A percentile compares a stretch with the other conserved stretches of the same genome.
These are phyloP conservation scores for Plantago rigida DNA, from an alignment of 305 asterid genomes.

Conservation along the genomic window DNA sequence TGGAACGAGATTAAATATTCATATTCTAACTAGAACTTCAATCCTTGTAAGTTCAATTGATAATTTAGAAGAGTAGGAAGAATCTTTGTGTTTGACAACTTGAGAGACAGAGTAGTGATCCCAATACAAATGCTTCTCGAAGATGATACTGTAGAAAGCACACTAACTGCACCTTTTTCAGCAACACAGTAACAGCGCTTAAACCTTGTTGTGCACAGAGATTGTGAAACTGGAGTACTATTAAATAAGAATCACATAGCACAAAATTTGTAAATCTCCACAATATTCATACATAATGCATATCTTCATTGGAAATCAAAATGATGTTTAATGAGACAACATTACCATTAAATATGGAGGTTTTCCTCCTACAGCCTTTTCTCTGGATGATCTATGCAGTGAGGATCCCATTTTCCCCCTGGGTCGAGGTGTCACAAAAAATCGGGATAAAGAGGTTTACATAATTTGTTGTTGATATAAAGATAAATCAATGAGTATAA, in stretches of 20 bases:
- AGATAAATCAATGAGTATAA: not conserved
- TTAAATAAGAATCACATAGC: not conserved
- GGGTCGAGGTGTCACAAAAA: conserved; percentile 14
- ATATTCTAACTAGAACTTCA: not conserved
- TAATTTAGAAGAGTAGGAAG: too few species aligned
- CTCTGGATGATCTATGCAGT: conserved; percentile 41
- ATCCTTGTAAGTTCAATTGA: not conserved
- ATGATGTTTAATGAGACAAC: conserved; percentile 3
- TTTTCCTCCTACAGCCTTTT: conserved; percentile 47
- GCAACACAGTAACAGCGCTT: not conserved
- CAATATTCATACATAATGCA: not conserved
- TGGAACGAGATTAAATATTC: not conserved
- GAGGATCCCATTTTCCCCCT: conserved; percentile 90
- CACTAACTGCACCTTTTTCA: not conserved
- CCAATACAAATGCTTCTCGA: too few species aligned
- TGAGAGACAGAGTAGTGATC: not conserved
- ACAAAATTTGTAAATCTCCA: not conserved
- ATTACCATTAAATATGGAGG: conserved; percentile 69
- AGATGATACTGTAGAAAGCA: not conserved
- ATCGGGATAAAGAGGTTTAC: conserved; percentile 1
- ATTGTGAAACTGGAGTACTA: not conserved
- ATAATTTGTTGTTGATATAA: not conserved
- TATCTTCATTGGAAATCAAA: not conserved
- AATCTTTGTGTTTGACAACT: not conserved
- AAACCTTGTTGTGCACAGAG: not conserved